Evolutionary conservation across 148 eudicot genomes (phyloP), one percentile per base, ranked within the genome.

Genomic region (Rhododendron mucronatum): DNA sequence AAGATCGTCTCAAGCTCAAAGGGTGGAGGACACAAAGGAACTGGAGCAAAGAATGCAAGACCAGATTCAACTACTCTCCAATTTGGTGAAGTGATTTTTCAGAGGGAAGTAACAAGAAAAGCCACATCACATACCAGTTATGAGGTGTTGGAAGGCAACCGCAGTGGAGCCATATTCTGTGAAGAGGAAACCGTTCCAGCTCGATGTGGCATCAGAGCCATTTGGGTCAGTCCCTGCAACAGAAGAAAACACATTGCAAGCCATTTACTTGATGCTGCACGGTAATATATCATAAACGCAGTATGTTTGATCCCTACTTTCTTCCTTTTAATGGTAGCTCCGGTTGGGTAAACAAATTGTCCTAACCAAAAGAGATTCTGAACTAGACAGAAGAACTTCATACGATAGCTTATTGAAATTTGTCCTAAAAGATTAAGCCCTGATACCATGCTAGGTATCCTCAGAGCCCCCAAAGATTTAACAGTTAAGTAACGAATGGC

Each of bases 181-280:
- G 93, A 95, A 88, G 92, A 95, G 84, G 93, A 93, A 90, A 91
- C 95, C 84, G 82, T 90, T 41, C 91, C 91, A 13, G 96, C 96
- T 84, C 10, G 86, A 7, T 95, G 98, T 86, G 99, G 99, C 73
- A 87, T 96, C 71, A 91, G 98, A 90, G 98, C 98, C 86, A 92
- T 96, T 80, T 95, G 99, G 98, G 99, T 96, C 90, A 87, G 91
- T 82, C 99, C 97, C n/a, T 89, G 86, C 41, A 96, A 95, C 86
- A 91, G 97, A 89, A 93, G 99, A 88, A 96, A 93, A 86, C 91
- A 79, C 59, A 89, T 95, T 80, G 99, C 99, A 57, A 93, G 91
- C 84, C 87, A 88, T 90, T 90, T 96, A 90, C 91, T 96, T 84
- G 98, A 96, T 92, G 98, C 96, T 74, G 91, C 89, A 84, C 91